Base-by-base conservation (phyloP, 139 green algal species). In the Chlorella sp. region DNA sequence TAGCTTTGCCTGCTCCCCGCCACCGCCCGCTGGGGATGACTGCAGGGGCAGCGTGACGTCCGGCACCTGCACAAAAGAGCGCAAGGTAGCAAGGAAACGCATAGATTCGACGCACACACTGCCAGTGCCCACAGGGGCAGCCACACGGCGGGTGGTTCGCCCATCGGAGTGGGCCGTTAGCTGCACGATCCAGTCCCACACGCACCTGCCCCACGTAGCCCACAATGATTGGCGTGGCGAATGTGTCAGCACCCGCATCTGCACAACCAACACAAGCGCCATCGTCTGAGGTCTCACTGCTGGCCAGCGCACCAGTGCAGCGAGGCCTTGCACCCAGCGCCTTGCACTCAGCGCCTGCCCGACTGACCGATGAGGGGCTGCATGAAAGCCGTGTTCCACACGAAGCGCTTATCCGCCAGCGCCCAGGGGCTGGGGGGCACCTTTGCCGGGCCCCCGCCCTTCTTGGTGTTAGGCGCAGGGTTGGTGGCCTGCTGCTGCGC, bases 121-220 rank as follows among this genome's bases (percentile, higher is more conserved):
- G n/a, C n/a, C n/a, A n/a, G n/a, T n/a, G n/a, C n/a, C n/a, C n/a
- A n/a, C n/a, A n/a, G n/a, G n/a, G n/a, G n/a, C n/a, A n/a, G n/a
- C n/a, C n/a, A n/a, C n/a, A n/a, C n/a, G n/a, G n/a, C n/a, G n/a
- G n/a, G n/a, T n/a, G n/a, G n/a, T n/a, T n/a, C n/a, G n/a, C n/a
- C n/a, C n/a, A n/a, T n/a, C n/a, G n/a, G n/a, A n/a, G n/a, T n/a
- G n/a, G n/a, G n/a, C n/a, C n/a, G n/a, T n/a, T n/a, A n/a, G n/a
- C n/a, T n/a, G n/a, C n/a, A n/a, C n/a, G n/a, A n/a, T n/a, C 42
- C 42, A 17, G 42, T 55, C 17, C 42, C 10, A 10, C 42, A 29
- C 26, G 2, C 29, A 74, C 50, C 55, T 75, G 70, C 2, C 70
- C 70, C 26, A 75, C 70, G 31, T 75, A 75, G 6, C 70, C 70